Evolutionary conservation across 1,284 basidiomycete species (phyloP), one percentile per base, ranked within the genome.

Genomic region (Fistulinella cinereoalba): DNA sequence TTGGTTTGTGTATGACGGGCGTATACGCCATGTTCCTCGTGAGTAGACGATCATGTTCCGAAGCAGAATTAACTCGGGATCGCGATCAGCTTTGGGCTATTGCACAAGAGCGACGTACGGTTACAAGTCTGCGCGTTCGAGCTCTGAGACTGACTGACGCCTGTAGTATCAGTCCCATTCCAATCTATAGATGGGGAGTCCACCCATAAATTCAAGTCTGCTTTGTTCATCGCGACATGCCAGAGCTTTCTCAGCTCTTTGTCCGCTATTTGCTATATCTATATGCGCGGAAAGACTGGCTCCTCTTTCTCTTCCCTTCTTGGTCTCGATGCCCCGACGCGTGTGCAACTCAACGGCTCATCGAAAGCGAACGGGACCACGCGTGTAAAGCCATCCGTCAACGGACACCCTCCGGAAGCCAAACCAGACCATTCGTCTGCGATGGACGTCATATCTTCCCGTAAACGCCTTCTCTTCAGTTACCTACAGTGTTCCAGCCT

Each of bases 401-500:
- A 56, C 40, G 54, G 63, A 19, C 50, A 53, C 45, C 45, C 55
- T 43, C 53, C 52, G 51, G 56, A 42, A 50, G 63, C 44, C 70
- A 73, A 15, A 43, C n/a, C 41, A 53, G 61, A 56, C 19, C 64
- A 24, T 69, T 69, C 36, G 68, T 73, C 73, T 8, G 60, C 71
- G 16, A 64, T 64, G 25, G 72, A 72, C 32, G 71, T 67, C 56
- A 73, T 71, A 8, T 52, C 62, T 11, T 36, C 51, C 27, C 72
- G 81, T 49, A 72, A 66, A 49, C 69, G 73, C 0, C 77, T 95
- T 16, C 75, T 94, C 43, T 67, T 83, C 16, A 70, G 77, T 29
- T 91, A 91, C 66, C 76, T 91, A 48, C 92, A 92, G 67, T 89
- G 91, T 66, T 80, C 95, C 6, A 65, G 90, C 12, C 88, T 95